A percentile compares a stretch with the other conserved stretches of the same genome.
phyloP scores from a whole-genome alignment of 164 flowering plant species.

The Kalanchoe fedtschenkoi region DNA sequence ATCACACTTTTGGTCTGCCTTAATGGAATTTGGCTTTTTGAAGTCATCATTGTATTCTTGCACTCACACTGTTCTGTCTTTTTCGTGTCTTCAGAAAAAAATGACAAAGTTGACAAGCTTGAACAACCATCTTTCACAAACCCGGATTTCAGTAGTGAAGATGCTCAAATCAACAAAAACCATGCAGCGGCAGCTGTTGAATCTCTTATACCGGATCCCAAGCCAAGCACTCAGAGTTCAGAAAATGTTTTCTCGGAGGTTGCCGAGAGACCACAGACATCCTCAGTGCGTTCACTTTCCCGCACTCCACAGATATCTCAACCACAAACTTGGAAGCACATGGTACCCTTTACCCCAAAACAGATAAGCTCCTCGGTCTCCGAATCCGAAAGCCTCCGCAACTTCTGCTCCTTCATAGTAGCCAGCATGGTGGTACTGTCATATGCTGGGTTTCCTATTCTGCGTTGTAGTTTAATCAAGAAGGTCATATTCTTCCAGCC shows the following conservation, averaged over 20 bases:
- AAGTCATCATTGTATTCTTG: neutral
- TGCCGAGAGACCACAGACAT: neutral
- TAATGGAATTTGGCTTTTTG: neutral
- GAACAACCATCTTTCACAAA: neutral
- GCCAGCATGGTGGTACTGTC: constrained; percentile 2
- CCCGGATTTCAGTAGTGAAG: neutral
- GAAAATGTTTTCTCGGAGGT: neutral
- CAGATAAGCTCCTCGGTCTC: neutral
- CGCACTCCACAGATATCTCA: too few species aligned
- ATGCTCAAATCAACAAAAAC: neutral
- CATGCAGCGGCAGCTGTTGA: neutral
- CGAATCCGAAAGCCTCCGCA: constrained; percentile 1
- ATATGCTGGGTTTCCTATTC: constrained; percentile 2
- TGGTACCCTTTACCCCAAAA: neutral
- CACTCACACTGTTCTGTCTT: neutral
- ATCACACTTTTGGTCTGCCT: neutral
- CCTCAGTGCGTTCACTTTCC: neutral
- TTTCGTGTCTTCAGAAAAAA: neutral
- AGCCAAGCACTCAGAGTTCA: neutral
- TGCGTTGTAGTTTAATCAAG: neutral
- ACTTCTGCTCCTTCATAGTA: neutral
- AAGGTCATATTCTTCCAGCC: neutral
- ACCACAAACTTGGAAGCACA: neutral
- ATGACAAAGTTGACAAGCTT: neutral
- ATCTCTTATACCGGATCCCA: neutral